Conservation (phyloP, 805 yeast genomes). For the Candida multigemmis region DNA sequence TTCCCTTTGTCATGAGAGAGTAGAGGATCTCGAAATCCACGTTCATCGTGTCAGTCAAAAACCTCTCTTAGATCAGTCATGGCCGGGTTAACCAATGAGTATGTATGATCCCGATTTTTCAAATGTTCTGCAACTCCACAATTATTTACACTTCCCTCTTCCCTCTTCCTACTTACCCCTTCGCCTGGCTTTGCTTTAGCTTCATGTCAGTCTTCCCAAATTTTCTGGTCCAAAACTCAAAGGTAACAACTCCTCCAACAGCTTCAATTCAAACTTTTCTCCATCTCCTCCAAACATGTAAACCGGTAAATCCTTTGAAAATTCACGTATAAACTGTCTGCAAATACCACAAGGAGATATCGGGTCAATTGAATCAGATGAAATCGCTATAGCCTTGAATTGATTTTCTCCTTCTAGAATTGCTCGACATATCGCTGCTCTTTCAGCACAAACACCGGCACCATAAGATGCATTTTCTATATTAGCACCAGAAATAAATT, state of each 20-base stretch:
- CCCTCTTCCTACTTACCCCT: too few relatives aligned
- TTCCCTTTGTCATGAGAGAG: too few relatives aligned
- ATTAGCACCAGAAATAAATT: constrained; percentile 65
- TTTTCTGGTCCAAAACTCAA: constrained; percentile 81
- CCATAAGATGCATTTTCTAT: constrained; percentile 92
- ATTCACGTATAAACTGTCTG: constrained; percentile 83
- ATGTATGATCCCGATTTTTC: too few relatives aligned
- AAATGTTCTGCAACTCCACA: too few relatives aligned
- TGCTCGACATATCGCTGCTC: constrained; percentile 26
- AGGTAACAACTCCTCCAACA: constrained; percentile 62
- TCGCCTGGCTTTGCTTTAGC: too few relatives aligned
- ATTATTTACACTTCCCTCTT: too few relatives aligned
- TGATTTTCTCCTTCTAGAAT: constrained; percentile 10
- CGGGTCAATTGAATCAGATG: constrained; percentile 20
- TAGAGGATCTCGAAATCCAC: too few relatives aligned
- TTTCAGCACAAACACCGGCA: constrained; percentile 33
- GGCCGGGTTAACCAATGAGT: too few relatives aligned
- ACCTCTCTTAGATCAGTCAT: too few relatives aligned
- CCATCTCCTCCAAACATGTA: constrained; percentile 62
- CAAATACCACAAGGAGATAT: constrained; percentile 93
- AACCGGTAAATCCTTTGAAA: constrained; percentile 49
- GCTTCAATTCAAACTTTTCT: constrained; percentile 25
- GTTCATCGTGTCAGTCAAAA: too few relatives aligned
- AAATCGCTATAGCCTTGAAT: constrained; percentile 6
- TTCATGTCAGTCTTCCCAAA: too few relatives aligned